Base-by-base conservation (phyloP, 2,329 filamentous ascomycete genomes). In the Colletotrichum plurivorum region DNA sequence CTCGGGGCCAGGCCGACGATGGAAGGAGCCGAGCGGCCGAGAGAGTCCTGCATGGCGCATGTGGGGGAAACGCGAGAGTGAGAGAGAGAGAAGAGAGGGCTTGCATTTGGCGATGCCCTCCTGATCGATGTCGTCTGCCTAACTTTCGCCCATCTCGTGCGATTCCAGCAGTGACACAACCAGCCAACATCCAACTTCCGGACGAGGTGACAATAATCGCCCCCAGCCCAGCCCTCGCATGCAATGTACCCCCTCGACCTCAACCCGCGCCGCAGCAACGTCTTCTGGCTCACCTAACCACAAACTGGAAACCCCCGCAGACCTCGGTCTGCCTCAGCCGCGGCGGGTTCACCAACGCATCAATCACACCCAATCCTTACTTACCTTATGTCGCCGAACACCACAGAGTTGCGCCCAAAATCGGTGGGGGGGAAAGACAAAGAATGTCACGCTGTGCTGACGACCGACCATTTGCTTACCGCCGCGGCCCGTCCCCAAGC, bases 401-500 rank as follows among this genome's bases (percentile, higher is more conserved):
- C 49, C 53, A 13, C 41, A 15, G 15, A 36, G 36, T 9, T 36
- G 45, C 22, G 12, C 20, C 59, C 59, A 46, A 20, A 53, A 13
- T 49, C 54, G 36, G 52, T 58, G 53, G 43, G 39, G 36, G 51
- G 63, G 52, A 41, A 22, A 13, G 31, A 36, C 31, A 36, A 22
- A 31, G 13, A 60, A 66, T 60, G 66, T 51, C 49, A 69, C 66
- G 66, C 62, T 69, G 36, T 41, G 66, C 66, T 69, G 55, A 66
- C 66, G 27, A 43, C 45, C 55, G 53, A 22, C 52, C 62, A 36
- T 12, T 31, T 45, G 54, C 36, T 22, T 16, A 49, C 66, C 49
- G 49, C 62, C 43, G 62, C 66, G 66, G 66, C 62, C 62, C 66
- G 62, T 69, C 55, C 62, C 66, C 43, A 69, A 69, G 55, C 55